Conservation (phyloP, 2,329 filamentous ascomycete genomes). For the Truncatella angustata region DNA sequence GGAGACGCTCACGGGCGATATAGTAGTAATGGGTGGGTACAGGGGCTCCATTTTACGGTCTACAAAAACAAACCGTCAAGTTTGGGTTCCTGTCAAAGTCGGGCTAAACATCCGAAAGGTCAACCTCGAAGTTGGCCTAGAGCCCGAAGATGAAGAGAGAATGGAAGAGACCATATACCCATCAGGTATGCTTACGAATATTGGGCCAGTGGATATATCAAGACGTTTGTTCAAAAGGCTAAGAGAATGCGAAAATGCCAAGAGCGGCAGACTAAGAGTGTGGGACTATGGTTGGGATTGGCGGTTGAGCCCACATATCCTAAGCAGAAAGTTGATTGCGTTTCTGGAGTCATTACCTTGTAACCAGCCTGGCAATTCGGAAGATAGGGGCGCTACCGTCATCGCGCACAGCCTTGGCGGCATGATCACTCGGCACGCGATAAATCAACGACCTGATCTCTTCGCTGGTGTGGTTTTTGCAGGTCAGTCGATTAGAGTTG, state of each 20-base stretch:
- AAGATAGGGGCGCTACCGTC: slow-evolving; percentile 70
- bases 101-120: slow-evolving; percentile 89
- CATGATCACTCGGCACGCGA: slow-evolving; percentile 81
- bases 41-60: slow-evolving; percentile 86
- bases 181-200: slow-evolving; percentile 85
- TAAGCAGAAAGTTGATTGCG: slow-evolving; percentile 68
- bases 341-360: slow-evolving; percentile 75
- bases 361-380: slow-evolving; percentile 57
- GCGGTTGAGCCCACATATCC: slow-evolving; percentile 77
- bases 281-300: slow-evolving; percentile 96
- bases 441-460: slow-evolving; percentile 81
- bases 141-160: slow-evolving; percentile 76
- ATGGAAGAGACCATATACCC: slow-evolving; percentile 84
- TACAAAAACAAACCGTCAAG: slow-evolving; percentile 76
- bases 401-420: slow-evolving; percentile 87
- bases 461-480: slow-evolving; percentile 86
- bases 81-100: slow-evolving; percentile 94
- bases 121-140: slow-evolving; percentile 82
- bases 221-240: slow-evolving; percentile 77
- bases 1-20: slow-evolving; percentile 72
- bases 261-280: slow-evolving; percentile 68
- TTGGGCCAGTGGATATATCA: slow-evolving; percentile 89
- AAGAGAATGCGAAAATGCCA: slow-evolving; percentile 70
- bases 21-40: slow-evolving; percentile 88
- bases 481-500: too few species aligned